Base-by-base conservation (phyloP, 2,329 filamentous ascomycete genomes). In the Penicillium decumbens region DNA sequence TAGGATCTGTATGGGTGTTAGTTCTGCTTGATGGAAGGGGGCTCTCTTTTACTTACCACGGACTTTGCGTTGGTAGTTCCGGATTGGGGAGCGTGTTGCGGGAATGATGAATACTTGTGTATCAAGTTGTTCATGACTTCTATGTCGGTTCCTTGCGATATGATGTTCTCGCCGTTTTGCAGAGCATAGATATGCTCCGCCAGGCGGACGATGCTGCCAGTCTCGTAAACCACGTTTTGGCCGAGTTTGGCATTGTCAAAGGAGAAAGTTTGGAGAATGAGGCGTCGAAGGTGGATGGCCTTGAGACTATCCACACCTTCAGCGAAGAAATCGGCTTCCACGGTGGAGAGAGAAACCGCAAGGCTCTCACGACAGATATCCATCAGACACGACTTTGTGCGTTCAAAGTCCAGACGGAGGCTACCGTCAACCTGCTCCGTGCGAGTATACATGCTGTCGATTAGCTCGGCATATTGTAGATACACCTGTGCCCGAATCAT, bases 401-500 rank as follows among this genome's bases (percentile, higher is more conserved):
- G 65, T 9, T 56, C 52, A 1, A 69, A 30, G 20, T 63, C 56
- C 7, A 71, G 63, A 9, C 61, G 56, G n/a, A 75, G 66, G 1
- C 67, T 43, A 0, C 59, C 64, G 8, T 38, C 15, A 0, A 40
- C 61, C 32, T 23, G 56, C 44, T 54, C 59, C 46, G 53, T 64
- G 13, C 43, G 47, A 1, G 43, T 12, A 28, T 67, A 65, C n/a
- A 70, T 49, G 1, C 52, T 30, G 15, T 69, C 73, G 20, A 81
- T 80, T 5, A 73, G 61, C 0, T 64, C 56, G 0, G 61, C 65
- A 49, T 78, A 80, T 2, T 65, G 58, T 12, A 65, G 61, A 58
- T 80, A 79, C 6, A 77, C 73, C 6, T 74, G 72, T 5, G 72
- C 69, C 3, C 79, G 72, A 27, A 80, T 81, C 48, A 79, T 70